Base-by-base conservation (phyloP, 768 basidiomycete genomes). In the Clitopilus hobsonii region DNA sequence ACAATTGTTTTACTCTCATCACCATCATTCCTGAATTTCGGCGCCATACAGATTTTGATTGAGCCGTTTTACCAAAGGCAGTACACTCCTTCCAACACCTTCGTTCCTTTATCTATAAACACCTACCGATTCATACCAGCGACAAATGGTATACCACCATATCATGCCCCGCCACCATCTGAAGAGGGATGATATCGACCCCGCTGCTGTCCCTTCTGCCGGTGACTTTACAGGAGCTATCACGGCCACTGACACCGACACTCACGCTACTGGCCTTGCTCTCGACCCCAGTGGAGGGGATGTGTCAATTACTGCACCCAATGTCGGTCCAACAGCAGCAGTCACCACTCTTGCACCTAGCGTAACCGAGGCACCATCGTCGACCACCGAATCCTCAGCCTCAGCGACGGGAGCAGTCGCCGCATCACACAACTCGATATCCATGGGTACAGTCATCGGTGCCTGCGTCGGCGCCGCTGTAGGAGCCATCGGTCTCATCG, bases 391-490 rank as follows among this genome's bases (percentile, higher is more conserved):
- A 24, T 25, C 68, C 4, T 55, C 63, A 13, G 4, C 32, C 32
- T 29, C 56, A 18, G 27, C 55, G 8, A 28, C 66, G 14, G 25
- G 57, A 2, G 52, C 64, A 10, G 60, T 58, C 1, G 60, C 68
- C 28, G 65, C 70, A 24, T 54, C 65, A 16, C 58, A 61, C 32
- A 67, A 67, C 18, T 55, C 67, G 4, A 78, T 82, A 14, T 63
- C 80, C 3, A 60, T 79, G 55, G 72, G 76, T 55, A 79, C 83
- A 5, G 85, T 87, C 28, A 72, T 89, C 28, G 87, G 79, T 3
- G 77, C 78, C 20, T 89, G 87, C 58, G 70, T 86, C 1, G 86
- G 79, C 3, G 82, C 84, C 23, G 76, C 88, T 60, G 78, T 78
- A 32, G 79, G 84, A 45, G 73, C 77, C 26, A 62, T 76, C 27